These are phyloP conservation scores for Trametes pubescens DNA, from an alignment of 1,284 basidiomycete genomes.

Conservation along the genomic window DNA sequence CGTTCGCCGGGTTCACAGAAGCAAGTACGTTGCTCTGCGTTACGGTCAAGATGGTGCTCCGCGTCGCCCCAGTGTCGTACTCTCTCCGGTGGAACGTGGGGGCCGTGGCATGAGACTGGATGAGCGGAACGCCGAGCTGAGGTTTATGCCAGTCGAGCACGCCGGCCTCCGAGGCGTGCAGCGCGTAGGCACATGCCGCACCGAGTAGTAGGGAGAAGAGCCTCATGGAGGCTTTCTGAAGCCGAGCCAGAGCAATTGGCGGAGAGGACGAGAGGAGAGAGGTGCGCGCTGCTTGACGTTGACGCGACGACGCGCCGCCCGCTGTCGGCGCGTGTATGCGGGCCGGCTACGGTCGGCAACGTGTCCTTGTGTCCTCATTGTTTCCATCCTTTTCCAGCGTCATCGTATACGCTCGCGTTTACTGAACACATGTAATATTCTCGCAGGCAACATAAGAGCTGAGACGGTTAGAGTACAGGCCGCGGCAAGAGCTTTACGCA, in stretches of 20 bases:
- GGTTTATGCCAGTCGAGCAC: conserved; percentile 88
- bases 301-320: background rate
- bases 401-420: no score
- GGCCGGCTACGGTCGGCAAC: no score
- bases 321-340: conserved; percentile 2
- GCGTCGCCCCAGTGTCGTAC: conserved; percentile 43
- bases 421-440: no score
- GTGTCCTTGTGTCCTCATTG: no score
- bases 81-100: conserved; percentile 63
- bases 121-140: conserved; percentile 75
- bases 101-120: conserved; percentile 53
- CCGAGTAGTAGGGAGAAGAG: conserved; percentile 22
- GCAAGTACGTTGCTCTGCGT: conserved; percentile 85
- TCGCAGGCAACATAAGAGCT: no score
- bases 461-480: no score
- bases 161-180: conserved; percentile 81
- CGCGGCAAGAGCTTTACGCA: no score
- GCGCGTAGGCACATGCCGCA: conserved; percentile 28
- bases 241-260: background rate
- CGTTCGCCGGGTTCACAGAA: conserved; percentile 75
- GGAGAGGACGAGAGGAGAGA: background rate
- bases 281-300: background rate
- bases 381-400: no score
- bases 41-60: conserved; percentile 69
- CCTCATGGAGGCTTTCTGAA: conserved; percentile 29